Percentiles rank a stretch among this genome's conserved stretches.
These are phyloP conservation scores for Elasticomyces elasticus DNA, from an alignment of 495 filamentous ascomycete genomes.

Conservation along the genomic window DNA sequence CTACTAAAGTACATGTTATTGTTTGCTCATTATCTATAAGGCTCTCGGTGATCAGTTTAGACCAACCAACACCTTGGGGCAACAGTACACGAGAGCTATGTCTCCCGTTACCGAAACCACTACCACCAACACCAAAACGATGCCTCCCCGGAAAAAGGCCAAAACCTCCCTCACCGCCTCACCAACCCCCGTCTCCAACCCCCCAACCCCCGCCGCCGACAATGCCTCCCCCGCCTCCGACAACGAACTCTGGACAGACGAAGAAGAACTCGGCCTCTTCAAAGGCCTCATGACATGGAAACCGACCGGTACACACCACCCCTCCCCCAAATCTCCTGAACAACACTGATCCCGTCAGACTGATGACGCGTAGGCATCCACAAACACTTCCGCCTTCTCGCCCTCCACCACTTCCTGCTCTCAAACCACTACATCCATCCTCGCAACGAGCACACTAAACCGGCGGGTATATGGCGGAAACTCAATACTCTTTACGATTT, in stretches of 20 bases:
- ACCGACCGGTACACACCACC: conserved; percentile 57
- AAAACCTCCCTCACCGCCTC: conserved; percentile 13
- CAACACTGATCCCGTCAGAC: conserved; percentile 7
- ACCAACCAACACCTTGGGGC: too few species aligned
- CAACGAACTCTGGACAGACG: conserved; percentile 83
- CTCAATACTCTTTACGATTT: conserved; percentile 77
- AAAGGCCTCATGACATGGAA: conserved; percentile 89
- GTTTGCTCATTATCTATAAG: too few species aligned
- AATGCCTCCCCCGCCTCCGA: conserved; percentile 6
- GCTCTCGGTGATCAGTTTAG: too few species aligned
- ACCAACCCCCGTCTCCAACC: conserved; percentile 13
- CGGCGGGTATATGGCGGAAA: conserved; percentile 87
- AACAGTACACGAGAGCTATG: too few species aligned
- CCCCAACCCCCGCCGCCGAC: conserved; percentile 12
- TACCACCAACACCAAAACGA: too few species aligned
- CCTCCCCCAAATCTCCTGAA: background rate
- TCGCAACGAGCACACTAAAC: conserved; percentile 62
- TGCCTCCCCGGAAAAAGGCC: conserved; percentile 21
- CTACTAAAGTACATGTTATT: too few species aligned
- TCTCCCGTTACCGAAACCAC: too few species aligned
- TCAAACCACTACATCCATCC: conserved; percentile 72
- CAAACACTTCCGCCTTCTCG: conserved; percentile 93
- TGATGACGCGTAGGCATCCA: conserved; percentile 60
- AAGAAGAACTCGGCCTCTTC: conserved; percentile 83
- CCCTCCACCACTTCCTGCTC: conserved; percentile 74